phyloP scores from a whole-genome alignment of 1,139 yeast species.

The Nakaseomyces bracarensis region DNA sequence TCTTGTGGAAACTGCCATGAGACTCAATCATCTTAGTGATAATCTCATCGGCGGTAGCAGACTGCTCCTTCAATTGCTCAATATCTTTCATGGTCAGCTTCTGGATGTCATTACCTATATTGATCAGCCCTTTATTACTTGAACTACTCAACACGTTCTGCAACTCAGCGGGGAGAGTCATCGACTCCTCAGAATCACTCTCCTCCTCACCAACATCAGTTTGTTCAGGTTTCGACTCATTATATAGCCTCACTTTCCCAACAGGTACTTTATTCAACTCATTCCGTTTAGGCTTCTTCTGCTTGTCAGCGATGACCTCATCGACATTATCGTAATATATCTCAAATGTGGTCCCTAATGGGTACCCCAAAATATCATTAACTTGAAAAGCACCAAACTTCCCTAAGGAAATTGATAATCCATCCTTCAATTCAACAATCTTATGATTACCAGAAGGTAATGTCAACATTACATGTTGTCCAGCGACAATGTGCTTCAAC shows the following conservation, averaged over 20 bases:
- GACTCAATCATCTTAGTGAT: slow-evolving; percentile 75
- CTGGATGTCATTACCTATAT: slow-evolving; percentile 71
- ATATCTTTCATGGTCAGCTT: slow-evolving; percentile 66
- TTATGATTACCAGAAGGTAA: slow-evolving; percentile 77
- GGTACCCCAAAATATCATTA: slow-evolving; percentile 66
- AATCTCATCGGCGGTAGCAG: slow-evolving; percentile 69
- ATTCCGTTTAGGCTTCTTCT: slow-evolving; percentile 19
- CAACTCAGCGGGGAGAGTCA: slow-evolving; percentile 21
- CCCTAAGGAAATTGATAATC: slow-evolving; percentile 63
- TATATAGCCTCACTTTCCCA: slow-evolving; percentile 21
- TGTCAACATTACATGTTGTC: slow-evolving; percentile 48
- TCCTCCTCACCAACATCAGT: slow-evolving; percentile 7
- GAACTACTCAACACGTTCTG: slow-evolving; percentile 40
- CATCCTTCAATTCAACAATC: slow-evolving; percentile 54
- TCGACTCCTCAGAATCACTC: slow-evolving; percentile 13
- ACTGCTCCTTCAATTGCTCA: slow-evolving; percentile 64
- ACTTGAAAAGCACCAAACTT: slow-evolving; percentile 84
- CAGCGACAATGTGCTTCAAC: slow-evolving; percentile 29
- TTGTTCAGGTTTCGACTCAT: background rate
- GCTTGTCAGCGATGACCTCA: slow-evolving; percentile 20
- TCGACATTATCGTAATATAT: slow-evolving; percentile 44
- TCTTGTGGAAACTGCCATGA: slow-evolving; percentile 80
- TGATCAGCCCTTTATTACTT: slow-evolving; percentile 62
- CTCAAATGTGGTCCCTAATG: slow-evolving; percentile 87
- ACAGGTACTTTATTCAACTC: slow-evolving; percentile 20